Conservation (phyloP, 2,329 filamentous ascomycete genomes). For the Penicillium decumbens region DNA sequence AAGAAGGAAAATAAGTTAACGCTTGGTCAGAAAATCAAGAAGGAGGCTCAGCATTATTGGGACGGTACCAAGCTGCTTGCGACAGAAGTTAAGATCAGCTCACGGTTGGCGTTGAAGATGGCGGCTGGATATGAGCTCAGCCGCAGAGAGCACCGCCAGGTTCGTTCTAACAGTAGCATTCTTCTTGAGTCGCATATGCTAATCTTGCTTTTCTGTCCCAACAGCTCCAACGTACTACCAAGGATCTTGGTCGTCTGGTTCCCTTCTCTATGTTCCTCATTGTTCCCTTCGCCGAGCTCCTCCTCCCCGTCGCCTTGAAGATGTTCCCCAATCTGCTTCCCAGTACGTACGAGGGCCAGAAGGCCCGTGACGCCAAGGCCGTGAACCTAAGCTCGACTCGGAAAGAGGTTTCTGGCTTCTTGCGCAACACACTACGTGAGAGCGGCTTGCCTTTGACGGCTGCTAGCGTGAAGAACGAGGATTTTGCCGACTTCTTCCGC, state of each 20-base stretch:
- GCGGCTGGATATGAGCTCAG: constrained; percentile 95
- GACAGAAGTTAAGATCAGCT: constrained; percentile 89
- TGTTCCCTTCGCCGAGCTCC: constrained; percentile 88
- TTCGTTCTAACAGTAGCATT: constrained; percentile 26
- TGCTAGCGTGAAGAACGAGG: constrained; percentile 81
- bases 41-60: constrained; percentile 93
- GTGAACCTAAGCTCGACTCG: constrained; percentile 74
- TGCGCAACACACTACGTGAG: constrained; percentile 83
- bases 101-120: constrained; percentile 90
- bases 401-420: constrained; percentile 88
- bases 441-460: constrained; percentile 85
- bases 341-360: constrained; percentile 92
- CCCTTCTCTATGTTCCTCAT: constrained; percentile 97
- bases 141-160: constrained; percentile 84
- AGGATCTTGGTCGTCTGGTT: constrained; percentile 85
- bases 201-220: constrained; percentile 5
- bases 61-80: constrained; percentile 94
- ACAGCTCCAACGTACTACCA: constrained; percentile 78
- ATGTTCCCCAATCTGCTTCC: constrained; percentile 96
- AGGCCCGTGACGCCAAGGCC: constrained; percentile 84
- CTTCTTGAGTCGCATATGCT: constrained; percentile 1
- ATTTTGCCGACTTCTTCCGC: constrained; percentile 95
- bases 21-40: constrained; percentile 86
- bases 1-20: constrained; percentile 83
- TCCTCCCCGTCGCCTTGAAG: constrained; percentile 85